Base-by-base conservation (phyloP, 108 stramenopile species). In the Skeletonema tropicum region DNA sequence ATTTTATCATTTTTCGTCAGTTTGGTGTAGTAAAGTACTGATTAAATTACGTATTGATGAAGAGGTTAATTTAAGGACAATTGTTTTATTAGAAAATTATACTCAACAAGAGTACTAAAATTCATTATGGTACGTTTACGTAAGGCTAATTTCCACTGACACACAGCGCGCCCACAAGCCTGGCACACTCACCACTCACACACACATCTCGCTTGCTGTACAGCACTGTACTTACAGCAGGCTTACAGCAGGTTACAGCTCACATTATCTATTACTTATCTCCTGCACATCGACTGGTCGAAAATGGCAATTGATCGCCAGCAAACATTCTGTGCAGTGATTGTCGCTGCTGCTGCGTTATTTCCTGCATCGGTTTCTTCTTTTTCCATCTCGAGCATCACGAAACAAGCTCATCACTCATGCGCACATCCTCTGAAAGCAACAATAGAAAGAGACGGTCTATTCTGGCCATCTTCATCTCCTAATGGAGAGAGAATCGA, bases 381-480 rank as follows among this genome's bases (percentile, higher is more conserved):
- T 55, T 55, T 55, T 55, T 23, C 52, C 21, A 25, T 8, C 23
- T 21, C 23, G 15, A 23, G 23, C 5, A 55, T 55, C 23, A 6
- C 17, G 19, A 25, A 23, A 55, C 19, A 52, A 52, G 21, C 52
- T 19, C n/a, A 49, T n/a, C 19, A n/a, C n/a, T 49, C 48, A 55
- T 55, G 52, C 23, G n/a, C 42, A 45, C 42, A 23, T 55, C 21
- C 52, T 55, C 23, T 55, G 52, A 55, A 11, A 55, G 52, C 52
- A 55, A 73, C 65, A n/a, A 39, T 65, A 23, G 66, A 68, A 67
- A 61, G 60, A 49, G 57, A 68, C 15, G 78, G 64, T 9, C 78
- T 73, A 31, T 79, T 79, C 64, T 79, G 78, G 78, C 78, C 78
- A 55, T 66, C 78, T 26, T 68, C 61, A 8, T 46, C 69, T 15